A percentile compares a stretch with the other conserved stretches of the same genome.
Conservation (phyloP, 768 basidiomycete species). For the Clitopilus passeckerianus region DNA sequence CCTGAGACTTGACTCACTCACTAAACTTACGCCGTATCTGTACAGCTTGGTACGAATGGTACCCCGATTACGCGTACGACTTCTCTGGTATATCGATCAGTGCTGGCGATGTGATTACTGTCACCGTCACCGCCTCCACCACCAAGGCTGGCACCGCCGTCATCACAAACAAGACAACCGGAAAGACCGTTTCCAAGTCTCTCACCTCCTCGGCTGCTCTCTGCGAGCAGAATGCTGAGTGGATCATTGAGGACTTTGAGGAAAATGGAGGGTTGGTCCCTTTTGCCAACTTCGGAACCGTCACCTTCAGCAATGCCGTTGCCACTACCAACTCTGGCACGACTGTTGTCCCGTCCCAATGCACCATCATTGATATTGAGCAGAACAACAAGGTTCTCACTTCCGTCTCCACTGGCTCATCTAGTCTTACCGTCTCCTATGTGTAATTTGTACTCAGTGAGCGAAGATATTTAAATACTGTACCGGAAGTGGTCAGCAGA, state of each 20-base stretch:
- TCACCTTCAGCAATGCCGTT: constrained; percentile 27
- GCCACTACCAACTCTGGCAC: constrained; percentile 20
- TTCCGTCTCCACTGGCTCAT: constrained; percentile 15
- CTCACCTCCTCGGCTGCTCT: constrained; percentile 22
- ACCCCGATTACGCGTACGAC: constrained; percentile 24
- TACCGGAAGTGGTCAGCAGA: too few species aligned
- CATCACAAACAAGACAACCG: constrained; percentile 10
- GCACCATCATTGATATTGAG: constrained; percentile 30
- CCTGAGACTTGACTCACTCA: too few species aligned
- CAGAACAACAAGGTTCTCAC: constrained; percentile 25
- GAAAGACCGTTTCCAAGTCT: constrained; percentile 17
- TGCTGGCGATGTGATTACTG: constrained; percentile 21
- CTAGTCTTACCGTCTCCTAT: constrained; percentile 19
- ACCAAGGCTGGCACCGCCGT: constrained; percentile 22
- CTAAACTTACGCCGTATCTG: not conserved
- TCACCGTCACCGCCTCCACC: constrained; percentile 23
- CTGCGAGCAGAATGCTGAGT: constrained; percentile 30
- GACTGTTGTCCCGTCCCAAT: constrained; percentile 17
- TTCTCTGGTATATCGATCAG: constrained; percentile 22
- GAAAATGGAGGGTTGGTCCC: constrained; percentile 21
- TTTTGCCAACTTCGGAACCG: constrained; percentile 31
- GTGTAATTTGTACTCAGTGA: not conserved
- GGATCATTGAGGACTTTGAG: constrained; percentile 33
- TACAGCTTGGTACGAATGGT: constrained; percentile 27
- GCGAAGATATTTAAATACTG: too few species aligned